phyloP scores from a whole-genome alignment of 305 asterid genomes.

The Withania somnifera region DNA sequence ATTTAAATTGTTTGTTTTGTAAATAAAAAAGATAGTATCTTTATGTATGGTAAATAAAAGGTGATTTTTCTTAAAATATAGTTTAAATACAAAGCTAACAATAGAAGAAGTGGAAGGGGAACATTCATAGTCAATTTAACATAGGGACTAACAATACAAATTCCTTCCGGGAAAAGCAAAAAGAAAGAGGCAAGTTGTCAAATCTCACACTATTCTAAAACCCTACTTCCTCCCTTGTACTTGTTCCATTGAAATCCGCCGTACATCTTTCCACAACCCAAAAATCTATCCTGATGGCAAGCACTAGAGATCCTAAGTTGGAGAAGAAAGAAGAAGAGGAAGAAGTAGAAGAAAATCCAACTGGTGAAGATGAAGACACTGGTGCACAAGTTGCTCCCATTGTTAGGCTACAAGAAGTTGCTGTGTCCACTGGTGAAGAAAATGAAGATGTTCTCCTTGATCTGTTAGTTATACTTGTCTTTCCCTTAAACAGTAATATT shows the following conservation, averaged over 20 bases:
- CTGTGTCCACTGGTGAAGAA: conserved; percentile 75
- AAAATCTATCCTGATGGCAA: conserved; percentile 27
- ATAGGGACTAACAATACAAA: not conserved
- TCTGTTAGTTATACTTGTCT: conserved; percentile 29
- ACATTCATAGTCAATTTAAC: not conserved
- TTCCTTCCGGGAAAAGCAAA: not conserved
- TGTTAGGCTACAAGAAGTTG: conserved; percentile 51
- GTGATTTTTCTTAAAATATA: too few species aligned
- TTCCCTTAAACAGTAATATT: not conserved
- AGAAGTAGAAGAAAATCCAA: conserved; percentile 22
- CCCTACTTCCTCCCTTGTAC: not conserved
- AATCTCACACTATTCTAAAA: not conserved
- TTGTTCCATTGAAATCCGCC: not conserved
- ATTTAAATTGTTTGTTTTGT: too few species aligned
- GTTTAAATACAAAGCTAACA: too few species aligned
- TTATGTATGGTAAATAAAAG: too few species aligned
- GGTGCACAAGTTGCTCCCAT: conserved; percentile 79
- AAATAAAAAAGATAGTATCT: too few species aligned
- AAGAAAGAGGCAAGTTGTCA: not conserved
- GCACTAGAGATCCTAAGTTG: conserved; percentile 33
- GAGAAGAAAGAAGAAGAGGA: conserved; percentile 12
- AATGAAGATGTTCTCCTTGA: conserved; percentile 55
- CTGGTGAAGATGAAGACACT: conserved; percentile 60
- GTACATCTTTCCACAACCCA: not conserved
- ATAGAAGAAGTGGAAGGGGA: not conserved